These are phyloP conservation scores for Coemansia sp. DNA, from an alignment of 192 early-diverging fungal species.

Conservation along the genomic window DNA sequence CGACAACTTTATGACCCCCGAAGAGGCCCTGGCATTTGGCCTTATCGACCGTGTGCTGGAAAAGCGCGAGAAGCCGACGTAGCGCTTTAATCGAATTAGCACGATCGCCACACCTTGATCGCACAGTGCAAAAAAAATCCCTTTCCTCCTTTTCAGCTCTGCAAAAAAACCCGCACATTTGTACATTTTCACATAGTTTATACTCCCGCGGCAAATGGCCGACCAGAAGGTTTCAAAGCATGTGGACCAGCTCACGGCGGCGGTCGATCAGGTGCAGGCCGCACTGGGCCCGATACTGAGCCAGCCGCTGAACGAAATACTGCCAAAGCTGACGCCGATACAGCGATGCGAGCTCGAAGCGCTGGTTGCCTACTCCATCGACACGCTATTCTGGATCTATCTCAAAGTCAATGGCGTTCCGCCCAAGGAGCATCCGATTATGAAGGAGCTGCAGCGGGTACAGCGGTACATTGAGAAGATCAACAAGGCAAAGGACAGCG, in stretches of 20 bases:
- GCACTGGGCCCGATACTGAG: conserved; percentile 29
- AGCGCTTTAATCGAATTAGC: too few species aligned
- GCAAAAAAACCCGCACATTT: background rate
- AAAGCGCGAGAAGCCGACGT: too few species aligned
- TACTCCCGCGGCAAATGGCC: too few species aligned
- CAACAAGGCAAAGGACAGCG: conserved; percentile 41
- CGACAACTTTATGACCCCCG: conserved; percentile 91
- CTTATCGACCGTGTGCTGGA: conserved; percentile 86
- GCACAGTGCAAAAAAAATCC: too few species aligned
- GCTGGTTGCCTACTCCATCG: conserved; percentile 54
- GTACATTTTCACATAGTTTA: conserved; percentile 5
- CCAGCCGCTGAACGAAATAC: conserved; percentile 41
- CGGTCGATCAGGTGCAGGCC: conserved; percentile 23
- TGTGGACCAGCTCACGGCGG: conserved; percentile 28
- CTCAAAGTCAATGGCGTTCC: conserved; percentile 56
- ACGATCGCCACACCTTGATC: too few species aligned
- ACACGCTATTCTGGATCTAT: conserved; percentile 55
- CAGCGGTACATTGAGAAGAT: conserved; percentile 49
- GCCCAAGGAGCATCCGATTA: conserved; percentile 54
- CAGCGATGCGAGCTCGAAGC: conserved; percentile 57
- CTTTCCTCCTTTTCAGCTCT: background rate
- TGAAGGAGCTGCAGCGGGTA: conserved; percentile 53
- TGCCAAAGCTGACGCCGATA: conserved; percentile 48
- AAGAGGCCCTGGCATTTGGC: conserved; percentile 85
- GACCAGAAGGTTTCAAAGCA: conserved; percentile 31